These are phyloP conservation scores for Cucumis sativus DNA, from an alignment of 306 rosid species.

Conservation along the genomic window DNA sequence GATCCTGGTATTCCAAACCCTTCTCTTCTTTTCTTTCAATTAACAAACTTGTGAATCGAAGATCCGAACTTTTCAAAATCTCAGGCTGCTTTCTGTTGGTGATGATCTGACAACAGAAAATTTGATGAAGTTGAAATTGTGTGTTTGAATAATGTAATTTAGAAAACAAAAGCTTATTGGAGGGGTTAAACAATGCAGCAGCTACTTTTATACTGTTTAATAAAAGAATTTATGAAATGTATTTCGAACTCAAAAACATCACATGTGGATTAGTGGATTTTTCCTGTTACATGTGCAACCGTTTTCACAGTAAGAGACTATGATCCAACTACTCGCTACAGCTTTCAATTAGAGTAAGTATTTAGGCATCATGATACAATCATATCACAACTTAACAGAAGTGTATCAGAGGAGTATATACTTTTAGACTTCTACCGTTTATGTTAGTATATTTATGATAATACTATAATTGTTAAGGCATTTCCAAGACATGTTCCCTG, in stretches of 20 bases:
- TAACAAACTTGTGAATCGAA: background rate
- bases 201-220: too few relatives aligned
- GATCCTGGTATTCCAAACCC: conserved; percentile 31
- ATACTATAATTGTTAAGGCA: too few relatives aligned
- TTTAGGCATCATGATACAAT: background rate
- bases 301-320: background rate
- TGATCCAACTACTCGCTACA: background rate
- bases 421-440: too few relatives aligned
- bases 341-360: background rate
- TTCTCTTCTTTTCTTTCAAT: background rate
- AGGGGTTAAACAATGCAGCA: too few relatives aligned
- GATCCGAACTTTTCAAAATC: background rate
- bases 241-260: too few relatives aligned
- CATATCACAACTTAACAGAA: background rate
- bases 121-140: background rate
- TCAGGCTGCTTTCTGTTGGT: background rate
- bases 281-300: background rate
- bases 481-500: too few relatives aligned
- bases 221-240: too few relatives aligned
- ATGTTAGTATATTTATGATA: too few relatives aligned
- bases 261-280: background rate
- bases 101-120: background rate
- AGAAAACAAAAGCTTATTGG: too few relatives aligned
- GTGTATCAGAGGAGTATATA: too few relatives aligned
- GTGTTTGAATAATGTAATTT: background rate